Evolutionary conservation across 2,329 filamentous ascomycete genomes (phyloP), one percentile per base, ranked within the genome.

Genomic region (Coniochaeta sp.): DNA sequence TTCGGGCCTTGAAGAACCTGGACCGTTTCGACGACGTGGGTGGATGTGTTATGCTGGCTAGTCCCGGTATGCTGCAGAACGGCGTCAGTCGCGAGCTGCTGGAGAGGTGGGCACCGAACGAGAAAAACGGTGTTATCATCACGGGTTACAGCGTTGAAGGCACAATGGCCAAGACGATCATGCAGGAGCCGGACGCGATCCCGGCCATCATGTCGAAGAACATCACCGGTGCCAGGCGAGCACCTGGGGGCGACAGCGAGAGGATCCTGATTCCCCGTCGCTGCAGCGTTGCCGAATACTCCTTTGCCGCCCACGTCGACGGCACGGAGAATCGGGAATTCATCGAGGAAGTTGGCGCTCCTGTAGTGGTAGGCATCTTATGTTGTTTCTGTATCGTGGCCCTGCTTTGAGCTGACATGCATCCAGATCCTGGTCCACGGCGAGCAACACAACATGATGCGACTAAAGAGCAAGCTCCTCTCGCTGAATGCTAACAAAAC

Each of bases 81-180:
- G 95, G 95, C 58, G 93, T 96, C 19, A 96, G 92, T 68, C 83
- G 95, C 71, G 91, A 97, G 71, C 79, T 99, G 11, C 82, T 99
- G 5, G 95, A 99, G 77, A 80, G 93, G 67, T 99, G 95, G 95
- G 93, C 93, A 1, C 95, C 95, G 0, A 96, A 91, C 74, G 89
- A 95, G 64, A 93, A 95, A 73, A 99, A 99, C 70, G 95, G 93
- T n/a, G 91, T 99, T 50, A 90, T 99, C 67, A 96, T 99, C 73
- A 99, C 95, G 0, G 95, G 95, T 71, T 99, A 99, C 77, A 97
- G 92, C 63, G 93, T 99, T 8, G 95, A 99, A 74, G 95, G 95
- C 6, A 99, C 95, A 0, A 98, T 99, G 93, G 95, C 92, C 3
- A 93, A 96, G 74, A 87, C 95, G 68, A 90, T 99, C 64, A 89